Conservation (phyloP, 352 stramenopile genomes). For the Globisporangium nodosum region DNA sequence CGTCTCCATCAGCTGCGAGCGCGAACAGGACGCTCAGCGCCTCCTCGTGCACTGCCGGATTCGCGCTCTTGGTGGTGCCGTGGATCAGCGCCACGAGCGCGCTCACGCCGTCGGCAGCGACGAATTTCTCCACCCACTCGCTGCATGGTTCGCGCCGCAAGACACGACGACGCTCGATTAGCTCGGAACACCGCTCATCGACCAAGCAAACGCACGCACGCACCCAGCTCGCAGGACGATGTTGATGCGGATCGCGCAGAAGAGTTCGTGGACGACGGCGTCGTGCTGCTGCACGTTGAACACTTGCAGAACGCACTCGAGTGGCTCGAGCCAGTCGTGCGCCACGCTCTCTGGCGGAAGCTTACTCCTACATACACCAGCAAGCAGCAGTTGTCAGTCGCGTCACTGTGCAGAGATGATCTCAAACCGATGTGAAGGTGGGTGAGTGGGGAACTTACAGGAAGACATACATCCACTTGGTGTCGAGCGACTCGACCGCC, state of each 20-base stretch:
- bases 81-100: constrained; percentile 34
- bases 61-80: constrained; percentile 13
- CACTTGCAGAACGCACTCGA: constrained; percentile 45
- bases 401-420: not conserved
- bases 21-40: constrained; percentile 47
- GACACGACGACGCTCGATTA: not conserved
- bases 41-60: constrained; percentile 25
- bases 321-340: constrained; percentile 45
- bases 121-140: constrained; percentile 50
- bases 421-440: not conserved
- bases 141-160: constrained; percentile 13
- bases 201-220: not conserved
- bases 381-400: not conserved
- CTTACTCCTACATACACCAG: constrained; percentile 26
- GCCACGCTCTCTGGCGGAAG: constrained; percentile 24
- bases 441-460: constrained; percentile 28
- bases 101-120: constrained; percentile 33
- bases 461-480: constrained; percentile 72
- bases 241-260: constrained; percentile 59
- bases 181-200: not conserved
- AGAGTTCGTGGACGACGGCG: constrained; percentile 41
- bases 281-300: constrained; percentile 27
- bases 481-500: constrained; percentile 34
- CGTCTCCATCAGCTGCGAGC: constrained; percentile 27
- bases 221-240: constrained; percentile 45